Evolutionary conservation across 345 rosid genomes (phyloP).

Genomic region (Aegle marmelos): DNA sequence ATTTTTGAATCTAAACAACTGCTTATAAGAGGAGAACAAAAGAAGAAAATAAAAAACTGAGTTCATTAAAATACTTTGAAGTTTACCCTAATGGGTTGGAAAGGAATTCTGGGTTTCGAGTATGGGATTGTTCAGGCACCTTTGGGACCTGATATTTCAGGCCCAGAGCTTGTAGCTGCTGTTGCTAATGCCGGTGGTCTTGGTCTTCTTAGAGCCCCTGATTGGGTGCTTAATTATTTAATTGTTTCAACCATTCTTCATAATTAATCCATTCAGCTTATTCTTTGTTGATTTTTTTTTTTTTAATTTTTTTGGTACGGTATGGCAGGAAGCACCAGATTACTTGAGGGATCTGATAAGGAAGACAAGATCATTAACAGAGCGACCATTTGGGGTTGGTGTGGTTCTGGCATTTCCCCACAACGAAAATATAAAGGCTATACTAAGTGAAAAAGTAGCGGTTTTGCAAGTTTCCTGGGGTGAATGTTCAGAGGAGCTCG

Average conservation of each 20-base stretch:
- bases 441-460: constrained; percentile 70
- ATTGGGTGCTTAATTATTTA: constrained; percentile 48
- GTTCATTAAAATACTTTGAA: too few relatives aligned
- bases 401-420: constrained; percentile 81
- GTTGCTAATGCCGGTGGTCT: constrained; percentile 87
- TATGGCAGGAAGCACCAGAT: constrained; percentile 65
- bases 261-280: neutral
- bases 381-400: constrained; percentile 79
- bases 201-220: constrained; percentile 83
- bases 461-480: constrained; percentile 90
- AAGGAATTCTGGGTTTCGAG: constrained; percentile 80
- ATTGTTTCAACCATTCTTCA: too few relatives aligned
- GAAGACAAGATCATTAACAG: constrained; percentile 64
- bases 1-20: too few relatives aligned
- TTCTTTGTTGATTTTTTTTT: neutral
- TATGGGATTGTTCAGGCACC: constrained; percentile 83
- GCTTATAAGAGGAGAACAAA: neutral
- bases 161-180: constrained; percentile 91
- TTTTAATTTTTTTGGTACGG: neutral
- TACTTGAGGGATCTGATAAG: constrained; percentile 57
- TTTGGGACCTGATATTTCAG: constrained; percentile 83
- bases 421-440: constrained; percentile 53
- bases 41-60: neutral
- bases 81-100: constrained; percentile 49
- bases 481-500: constrained; percentile 62